A percentile compares a stretch with the other conserved stretches of the same genome.
Conservation (phyloP, 2,329 filamentous ascomycete genomes). For the Ophiostoma ips region DNA sequence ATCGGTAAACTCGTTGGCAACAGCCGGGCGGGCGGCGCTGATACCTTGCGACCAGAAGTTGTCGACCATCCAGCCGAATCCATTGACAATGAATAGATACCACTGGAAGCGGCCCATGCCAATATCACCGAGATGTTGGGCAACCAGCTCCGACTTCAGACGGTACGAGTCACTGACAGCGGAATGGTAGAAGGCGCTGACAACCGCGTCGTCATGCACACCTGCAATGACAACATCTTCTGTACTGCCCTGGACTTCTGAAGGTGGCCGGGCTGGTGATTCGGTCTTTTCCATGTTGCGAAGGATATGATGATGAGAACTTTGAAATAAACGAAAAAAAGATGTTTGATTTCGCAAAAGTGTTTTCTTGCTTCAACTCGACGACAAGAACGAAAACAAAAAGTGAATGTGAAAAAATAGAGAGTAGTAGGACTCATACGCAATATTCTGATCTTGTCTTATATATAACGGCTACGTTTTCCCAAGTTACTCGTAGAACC, state of each 20-base stretch:
- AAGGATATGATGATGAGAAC: neutral
- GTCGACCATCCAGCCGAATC: slow-evolving; percentile 32
- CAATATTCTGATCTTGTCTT: too few relatives aligned
- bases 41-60: slow-evolving; percentile 27
- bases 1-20: slow-evolving; percentile 21
- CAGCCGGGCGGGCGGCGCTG: slow-evolving; percentile 21
- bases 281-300: neutral
- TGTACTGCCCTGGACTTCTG: neutral
- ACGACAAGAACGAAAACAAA: neutral
- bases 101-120: slow-evolving; percentile 15
- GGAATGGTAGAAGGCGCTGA: slow-evolving; percentile 5
- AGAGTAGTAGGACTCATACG: too few relatives aligned
- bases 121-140: slow-evolving; percentile 6
- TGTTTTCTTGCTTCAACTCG: too few relatives aligned
- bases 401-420: too few relatives aligned
- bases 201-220: slow-evolving; percentile 1
- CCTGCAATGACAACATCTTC: neutral
- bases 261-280: neutral
- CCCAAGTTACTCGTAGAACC: too few relatives aligned
- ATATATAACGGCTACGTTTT: too few relatives aligned
- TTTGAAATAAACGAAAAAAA: neutral
- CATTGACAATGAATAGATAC: slow-evolving; percentile 31
- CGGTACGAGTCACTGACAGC: slow-evolving; percentile 9
- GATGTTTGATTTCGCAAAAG: too few relatives aligned
- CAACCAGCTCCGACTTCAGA: slow-evolving; percentile 11